These are phyloP conservation scores for Exutisphaerella laricina DNA, from an alignment of 2,329 filamentous ascomycete genomes.

Conservation along the genomic window DNA sequence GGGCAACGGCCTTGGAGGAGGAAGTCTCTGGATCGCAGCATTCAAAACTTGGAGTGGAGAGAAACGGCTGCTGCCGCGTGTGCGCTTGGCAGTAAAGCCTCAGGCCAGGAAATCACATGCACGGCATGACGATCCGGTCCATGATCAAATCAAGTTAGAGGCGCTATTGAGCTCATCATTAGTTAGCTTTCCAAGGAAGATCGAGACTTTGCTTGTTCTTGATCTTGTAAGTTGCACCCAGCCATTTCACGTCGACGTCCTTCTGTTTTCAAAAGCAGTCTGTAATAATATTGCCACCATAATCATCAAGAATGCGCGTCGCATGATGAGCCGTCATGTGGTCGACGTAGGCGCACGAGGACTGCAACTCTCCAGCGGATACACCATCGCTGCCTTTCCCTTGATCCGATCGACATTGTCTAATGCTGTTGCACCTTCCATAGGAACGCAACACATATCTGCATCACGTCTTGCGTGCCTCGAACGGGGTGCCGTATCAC, in stretches of 20 bases:
- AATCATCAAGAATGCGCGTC: constrained; percentile 15
- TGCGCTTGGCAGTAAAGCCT: neutral
- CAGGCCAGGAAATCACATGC: constrained; percentile 4
- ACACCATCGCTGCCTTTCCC: constrained; percentile 7
- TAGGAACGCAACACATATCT: constrained; percentile 4
- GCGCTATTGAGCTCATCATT: no score
- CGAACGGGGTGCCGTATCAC: neutral
- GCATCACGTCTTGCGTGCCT: neutral
- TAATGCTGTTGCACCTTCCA: constrained; percentile 4
- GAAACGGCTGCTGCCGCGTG: neutral
- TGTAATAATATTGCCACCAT: neutral
- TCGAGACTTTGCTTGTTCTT: constrained; percentile 20
- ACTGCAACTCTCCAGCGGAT: constrained; percentile 11
- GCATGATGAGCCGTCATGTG: constrained; percentile 41
- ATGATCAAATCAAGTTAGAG: no score
- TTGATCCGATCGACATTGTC: constrained; percentile 10
- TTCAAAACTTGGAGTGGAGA: neutral
- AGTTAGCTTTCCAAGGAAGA: constrained; percentile 1
- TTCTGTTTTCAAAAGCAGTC: constrained; percentile 13
- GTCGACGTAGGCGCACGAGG: constrained; percentile 18
- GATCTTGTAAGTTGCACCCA: constrained; percentile 6
- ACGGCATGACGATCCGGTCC: no score
- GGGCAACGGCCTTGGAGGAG: constrained; percentile 3
- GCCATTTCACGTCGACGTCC: constrained; percentile 4
- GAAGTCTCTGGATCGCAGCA: neutral